Evolutionary conservation across 169 alveolate genomes (phyloP).

Genomic region (Sarcocystis neurona): DNA sequence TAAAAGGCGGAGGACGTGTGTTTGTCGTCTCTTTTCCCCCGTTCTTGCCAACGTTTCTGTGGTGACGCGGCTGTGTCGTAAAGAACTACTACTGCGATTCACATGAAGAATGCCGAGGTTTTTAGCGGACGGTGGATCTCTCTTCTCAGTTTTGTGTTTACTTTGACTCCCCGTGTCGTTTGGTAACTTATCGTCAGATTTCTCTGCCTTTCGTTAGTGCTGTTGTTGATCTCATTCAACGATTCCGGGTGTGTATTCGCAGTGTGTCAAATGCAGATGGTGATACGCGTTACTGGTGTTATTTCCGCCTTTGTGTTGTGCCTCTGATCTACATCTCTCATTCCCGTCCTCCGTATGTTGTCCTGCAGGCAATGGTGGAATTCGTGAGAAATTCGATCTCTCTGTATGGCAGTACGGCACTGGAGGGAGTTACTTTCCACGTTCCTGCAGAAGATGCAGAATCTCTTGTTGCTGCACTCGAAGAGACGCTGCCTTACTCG

Average conservation of each 20-base stretch:
- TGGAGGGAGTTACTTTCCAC: constrained; percentile 26
- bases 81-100: too few relatives aligned
- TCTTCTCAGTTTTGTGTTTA: too few relatives aligned
- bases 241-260: not conserved
- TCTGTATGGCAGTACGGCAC: not conserved
- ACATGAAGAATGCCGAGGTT: too few relatives aligned
- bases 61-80: too few relatives aligned
- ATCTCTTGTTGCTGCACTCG: not conserved
- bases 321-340: not conserved
- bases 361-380: constrained; percentile 5
- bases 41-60: too few relatives aligned
- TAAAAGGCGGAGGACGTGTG: too few relatives aligned
- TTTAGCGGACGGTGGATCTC: too few relatives aligned
- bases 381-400: not conserved
- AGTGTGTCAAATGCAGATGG: not conserved
- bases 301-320: not conserved
- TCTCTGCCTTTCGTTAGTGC: not conserved
- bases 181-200: not conserved
- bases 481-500: constrained; percentile 14
- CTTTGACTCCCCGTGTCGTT: too few relatives aligned
- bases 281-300: not conserved
- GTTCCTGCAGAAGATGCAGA: constrained; percentile 32
- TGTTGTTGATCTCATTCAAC: not conserved
- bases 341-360: not conserved
- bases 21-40: too few relatives aligned